Conservation (phyloP, 495 filamentous ascomycete species). For the Aspergillus indologenus region DNA sequence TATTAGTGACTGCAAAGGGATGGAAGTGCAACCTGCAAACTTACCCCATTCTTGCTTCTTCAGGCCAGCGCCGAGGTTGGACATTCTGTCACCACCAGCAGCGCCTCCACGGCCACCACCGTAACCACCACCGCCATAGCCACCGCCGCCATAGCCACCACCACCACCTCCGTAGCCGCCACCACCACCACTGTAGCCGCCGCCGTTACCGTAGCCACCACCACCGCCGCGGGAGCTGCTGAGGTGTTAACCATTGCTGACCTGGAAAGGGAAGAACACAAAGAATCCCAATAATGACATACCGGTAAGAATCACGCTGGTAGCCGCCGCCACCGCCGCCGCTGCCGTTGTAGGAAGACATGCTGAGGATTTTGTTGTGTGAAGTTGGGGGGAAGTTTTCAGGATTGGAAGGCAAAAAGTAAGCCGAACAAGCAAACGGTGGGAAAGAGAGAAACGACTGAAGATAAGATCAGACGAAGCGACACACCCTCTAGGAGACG, state of each 20-base stretch:
- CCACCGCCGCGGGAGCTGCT: slow-evolving; percentile 43
- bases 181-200: slow-evolving; percentile 34
- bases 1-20: slow-evolving; percentile 25
- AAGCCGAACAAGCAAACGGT: slow-evolving; percentile 5
- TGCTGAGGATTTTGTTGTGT: slow-evolving; percentile 38
- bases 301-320: slow-evolving; percentile 47
- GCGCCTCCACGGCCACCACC: slow-evolving; percentile 50
- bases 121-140: slow-evolving; percentile 42
- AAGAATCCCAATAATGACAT: slow-evolving; percentile 20
- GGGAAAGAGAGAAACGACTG: slow-evolving; percentile 18
- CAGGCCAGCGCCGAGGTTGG: slow-evolving; percentile 77
- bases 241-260: neutral
- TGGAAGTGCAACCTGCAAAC: slow-evolving; percentile 22
- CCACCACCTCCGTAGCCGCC: slow-evolving; percentile 57
- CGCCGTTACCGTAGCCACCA: slow-evolving; percentile 46
- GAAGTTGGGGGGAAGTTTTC: slow-evolving; percentile 12
- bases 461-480: neutral
- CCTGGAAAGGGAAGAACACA: too few relatives aligned
- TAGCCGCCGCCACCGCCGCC: slow-evolving; percentile 54
- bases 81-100: slow-evolving; percentile 87
- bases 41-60: slow-evolving; percentile 85
- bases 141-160: slow-evolving; percentile 48
- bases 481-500: neutral
- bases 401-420: slow-evolving; percentile 6
- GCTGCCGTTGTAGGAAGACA: slow-evolving; percentile 59